Evolutionary conservation across 139 green algal species (phyloP), one percentile per base, ranked within the genome.

Genomic region (Chlamydomonas incerta): DNA sequence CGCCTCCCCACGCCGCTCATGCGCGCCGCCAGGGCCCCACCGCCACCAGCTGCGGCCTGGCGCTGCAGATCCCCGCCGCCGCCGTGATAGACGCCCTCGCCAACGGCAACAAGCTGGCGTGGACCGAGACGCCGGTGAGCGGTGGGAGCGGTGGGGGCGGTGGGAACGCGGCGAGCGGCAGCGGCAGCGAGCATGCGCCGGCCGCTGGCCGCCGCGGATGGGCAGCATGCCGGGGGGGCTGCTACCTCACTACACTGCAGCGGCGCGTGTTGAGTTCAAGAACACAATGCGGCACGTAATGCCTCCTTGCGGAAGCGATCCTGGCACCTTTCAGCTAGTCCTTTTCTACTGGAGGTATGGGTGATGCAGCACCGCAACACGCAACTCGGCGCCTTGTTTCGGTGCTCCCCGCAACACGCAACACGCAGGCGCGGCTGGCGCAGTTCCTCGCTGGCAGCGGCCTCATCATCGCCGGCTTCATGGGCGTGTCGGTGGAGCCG

Each of bases 21-120:
- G 41, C 8, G 41, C 69, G 2, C 20, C 35, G 31, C 23, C 63
- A 83, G 77, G 80, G 80, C 66, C 80, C 80, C 80, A 85, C 80
- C 50, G 80, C 67, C 80, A 76, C 67, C 50, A 70, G 50, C 14
- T 85, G 80, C 33, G 80, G 80, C 29, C 80, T 85, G 80, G 80
- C 80, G 17, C 57, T 85, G 31, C 80, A 85, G 80, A 85, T 85
- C 80, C 80, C 80, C 21, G 80, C 80, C 17, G 80, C 80, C 0
- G 80, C 31, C 2, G 18, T 85, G 29, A 31, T 85, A 13, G 80
- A 85, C 52, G 50, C 50, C 2, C 1, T 63, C 41, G 11, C 76
- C 29, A 68, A 85, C 47, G 66, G 66, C 18, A 41, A 24, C 33
- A 52, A 21, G 50, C 67, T 85, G 60, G 35, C 37, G 9, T 85